These are phyloP conservation scores for Tremellales sp. DNA, from an alignment of 1,284 basidiomycete species.

Conservation along the genomic window DNA sequence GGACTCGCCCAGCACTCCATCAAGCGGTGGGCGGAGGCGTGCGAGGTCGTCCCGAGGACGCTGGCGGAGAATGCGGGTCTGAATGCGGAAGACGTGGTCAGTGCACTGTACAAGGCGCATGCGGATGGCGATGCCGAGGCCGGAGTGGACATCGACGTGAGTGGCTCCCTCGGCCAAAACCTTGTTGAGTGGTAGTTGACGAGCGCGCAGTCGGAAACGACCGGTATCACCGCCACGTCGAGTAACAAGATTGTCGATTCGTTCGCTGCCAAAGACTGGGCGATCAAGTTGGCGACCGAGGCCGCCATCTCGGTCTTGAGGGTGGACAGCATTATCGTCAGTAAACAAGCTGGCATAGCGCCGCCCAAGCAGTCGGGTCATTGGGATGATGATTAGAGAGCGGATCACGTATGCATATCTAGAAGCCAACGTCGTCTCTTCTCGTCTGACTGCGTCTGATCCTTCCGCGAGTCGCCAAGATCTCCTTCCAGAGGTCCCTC, in stretches of 20 bases:
- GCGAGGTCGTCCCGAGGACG: conserved; percentile 90
- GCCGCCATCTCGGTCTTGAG: conserved; percentile 90
- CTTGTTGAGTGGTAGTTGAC: too few relatives aligned
- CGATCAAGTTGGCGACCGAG: conserved; percentile 61
- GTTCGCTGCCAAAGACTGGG: conserved; percentile 50
- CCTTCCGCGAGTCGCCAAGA: too few relatives aligned
- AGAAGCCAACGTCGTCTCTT: too few relatives aligned
- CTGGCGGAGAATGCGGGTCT: conserved; percentile 95
- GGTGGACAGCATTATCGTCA: conserved; percentile 98
- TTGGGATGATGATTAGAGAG: conserved; percentile 50
- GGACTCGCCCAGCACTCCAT: conserved; percentile 94
- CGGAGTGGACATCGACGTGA: conserved; percentile 95
- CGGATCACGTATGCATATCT: too few relatives aligned
- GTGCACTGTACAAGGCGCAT: conserved; percentile 84
- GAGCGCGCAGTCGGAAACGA: conserved; percentile 49
- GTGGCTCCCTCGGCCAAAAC: too few relatives aligned
- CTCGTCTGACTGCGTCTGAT: too few relatives aligned
- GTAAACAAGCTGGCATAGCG: conserved; percentile 74
- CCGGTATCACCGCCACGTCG: conserved; percentile 27
- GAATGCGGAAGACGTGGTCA: conserved; percentile 88
- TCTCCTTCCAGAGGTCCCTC: too few relatives aligned
- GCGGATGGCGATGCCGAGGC: conserved; percentile 54
- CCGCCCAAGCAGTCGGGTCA: conserved; percentile 50
- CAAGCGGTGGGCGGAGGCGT: conserved; percentile 79
- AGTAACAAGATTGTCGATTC: conserved; percentile 36